Percentiles rank a stretch among this genome's conserved stretches.
Evolutionary conservation across 2,329 filamentous ascomycete species (phyloP).

Genomic region (Diaporthe citriasiana): DNA sequence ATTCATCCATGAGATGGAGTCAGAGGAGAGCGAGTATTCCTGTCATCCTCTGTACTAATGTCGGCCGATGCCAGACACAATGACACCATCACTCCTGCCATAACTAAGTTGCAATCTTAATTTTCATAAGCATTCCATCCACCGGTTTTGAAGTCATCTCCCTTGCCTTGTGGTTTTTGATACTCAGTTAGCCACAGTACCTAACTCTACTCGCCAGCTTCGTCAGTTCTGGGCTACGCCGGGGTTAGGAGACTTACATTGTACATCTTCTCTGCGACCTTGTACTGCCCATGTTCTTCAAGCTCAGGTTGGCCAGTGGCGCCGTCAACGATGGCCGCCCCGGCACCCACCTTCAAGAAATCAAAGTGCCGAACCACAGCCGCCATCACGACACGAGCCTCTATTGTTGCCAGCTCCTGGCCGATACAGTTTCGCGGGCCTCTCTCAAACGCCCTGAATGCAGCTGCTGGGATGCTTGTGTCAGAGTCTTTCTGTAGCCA

Average conservation of each 20-base stretch:
- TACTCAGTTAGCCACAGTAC: not conserved
- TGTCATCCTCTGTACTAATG: too few species aligned
- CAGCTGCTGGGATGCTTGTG: constrained; percentile 34
- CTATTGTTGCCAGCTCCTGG: constrained; percentile 30
- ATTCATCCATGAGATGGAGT: too few species aligned
- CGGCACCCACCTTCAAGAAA: constrained; percentile 28
- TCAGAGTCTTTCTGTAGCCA: constrained; percentile 46
- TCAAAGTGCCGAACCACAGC: constrained; percentile 21
- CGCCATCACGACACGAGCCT: constrained; percentile 33
- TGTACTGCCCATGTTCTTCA: constrained; percentile 11
- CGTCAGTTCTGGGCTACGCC: not conserved
- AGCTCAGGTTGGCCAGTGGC: constrained; percentile 10
- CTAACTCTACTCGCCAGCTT: not conserved
- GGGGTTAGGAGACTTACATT: constrained; percentile 1
- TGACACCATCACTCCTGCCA: not conserved
- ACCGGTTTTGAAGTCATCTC: constrained; percentile 37
- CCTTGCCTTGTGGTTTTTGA: not conserved
- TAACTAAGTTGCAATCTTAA: not conserved
- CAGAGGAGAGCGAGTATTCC: too few species aligned
- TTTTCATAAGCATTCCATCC: constrained; percentile 32
- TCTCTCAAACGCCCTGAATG: constrained; percentile 28
- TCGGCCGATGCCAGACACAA: not conserved
- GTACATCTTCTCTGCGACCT: constrained; percentile 29
- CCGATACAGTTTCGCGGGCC: constrained; percentile 35
- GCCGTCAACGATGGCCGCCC: not conserved